Evolutionary conservation across 2,329 filamentous ascomycete species (phyloP), one percentile per base, ranked within the genome.

Genomic region (Bipolaris oryzae): DNA sequence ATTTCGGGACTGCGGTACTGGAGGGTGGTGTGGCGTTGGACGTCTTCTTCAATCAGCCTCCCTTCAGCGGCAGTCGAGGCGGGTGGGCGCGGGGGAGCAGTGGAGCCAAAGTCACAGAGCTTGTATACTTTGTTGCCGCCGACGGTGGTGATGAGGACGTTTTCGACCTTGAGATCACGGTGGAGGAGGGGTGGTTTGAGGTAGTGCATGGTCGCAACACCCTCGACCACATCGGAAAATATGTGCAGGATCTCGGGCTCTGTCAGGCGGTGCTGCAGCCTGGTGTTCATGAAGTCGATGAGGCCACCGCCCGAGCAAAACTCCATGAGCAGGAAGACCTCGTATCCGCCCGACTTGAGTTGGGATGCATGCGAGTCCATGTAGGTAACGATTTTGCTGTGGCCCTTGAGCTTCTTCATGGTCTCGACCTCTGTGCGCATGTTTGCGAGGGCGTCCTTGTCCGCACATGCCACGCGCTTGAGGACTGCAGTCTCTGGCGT

Each of bases 211-310:
- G 92, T 96, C 28, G 95, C 95, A 42, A 99, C 92, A 35, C 95
- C 95, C 79, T 98, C 94, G 45, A 93, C 90, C 53, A 97, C 91
- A 75, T 99, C 95, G 49, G 89, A 89, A 79, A 99, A 98, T 77
- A 99, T 98, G 80, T 93, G 90, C 69, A 99, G 81, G 67, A 99
- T 96, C 81, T 99, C 95, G 47, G 95, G 94, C 80, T 99, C 95
- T 34, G 94, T 99, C 77, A 99, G 83, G 48, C 95, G 90, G 76
- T 99, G 93, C 79, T 99, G 95, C 70, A 99, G 81, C 50, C 95
- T 87, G 34, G 95, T 99, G 79, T 99, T 99, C 95, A 99, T 99
- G 76, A 98, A 99, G 79, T 99, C 95, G 75, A 99, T 99, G 74
- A 99, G 80, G 34, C 95, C 94, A 63, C 95, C 95, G 48, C 95